Evolutionary conservation across 2,329 filamentous ascomycete species (phyloP).

Genomic region (Calycina herbarum): DNA sequence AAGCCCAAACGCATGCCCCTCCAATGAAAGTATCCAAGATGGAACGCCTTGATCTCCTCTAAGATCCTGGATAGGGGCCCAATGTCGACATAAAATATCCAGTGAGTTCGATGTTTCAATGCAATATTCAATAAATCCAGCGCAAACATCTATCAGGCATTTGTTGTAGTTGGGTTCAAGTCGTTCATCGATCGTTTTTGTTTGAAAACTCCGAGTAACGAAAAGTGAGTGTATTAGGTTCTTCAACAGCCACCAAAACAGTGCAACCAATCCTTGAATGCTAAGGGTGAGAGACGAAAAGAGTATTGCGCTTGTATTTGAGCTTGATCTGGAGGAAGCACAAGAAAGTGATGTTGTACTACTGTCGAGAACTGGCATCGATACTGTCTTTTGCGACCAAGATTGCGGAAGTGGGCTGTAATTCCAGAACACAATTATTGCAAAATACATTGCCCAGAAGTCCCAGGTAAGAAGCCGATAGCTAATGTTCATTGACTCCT

Average conservation of each 20-base stretch:
- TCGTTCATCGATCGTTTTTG: background rate
- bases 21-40: background rate
- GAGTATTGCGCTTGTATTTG: background rate
- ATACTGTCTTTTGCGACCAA: background rate
- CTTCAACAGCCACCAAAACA: background rate
- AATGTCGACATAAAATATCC: slow-evolving; percentile 27
- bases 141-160: slow-evolving; percentile 23
- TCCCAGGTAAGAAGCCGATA: background rate
- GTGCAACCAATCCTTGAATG: background rate
- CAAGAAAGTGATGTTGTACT: too few species aligned
- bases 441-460: background rate
- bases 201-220: too few species aligned
- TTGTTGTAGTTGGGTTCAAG: slow-evolving; percentile 27
- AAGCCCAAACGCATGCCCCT: background rate
- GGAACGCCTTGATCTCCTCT: background rate
- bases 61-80: slow-evolving; percentile 18
- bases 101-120: slow-evolving; percentile 27
- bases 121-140: slow-evolving; percentile 30
- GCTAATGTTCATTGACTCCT: too few species aligned
- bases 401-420: background rate
- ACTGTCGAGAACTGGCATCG: too few species aligned
- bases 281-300: background rate
- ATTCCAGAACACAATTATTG: background rate
- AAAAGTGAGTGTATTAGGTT: too few species aligned
- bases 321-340: too few species aligned